Percentiles rank a stretch among this genome's conserved stretches.
Conservation (phyloP, 257 asterid species). For the Fraxinus quadrangulata region DNA sequence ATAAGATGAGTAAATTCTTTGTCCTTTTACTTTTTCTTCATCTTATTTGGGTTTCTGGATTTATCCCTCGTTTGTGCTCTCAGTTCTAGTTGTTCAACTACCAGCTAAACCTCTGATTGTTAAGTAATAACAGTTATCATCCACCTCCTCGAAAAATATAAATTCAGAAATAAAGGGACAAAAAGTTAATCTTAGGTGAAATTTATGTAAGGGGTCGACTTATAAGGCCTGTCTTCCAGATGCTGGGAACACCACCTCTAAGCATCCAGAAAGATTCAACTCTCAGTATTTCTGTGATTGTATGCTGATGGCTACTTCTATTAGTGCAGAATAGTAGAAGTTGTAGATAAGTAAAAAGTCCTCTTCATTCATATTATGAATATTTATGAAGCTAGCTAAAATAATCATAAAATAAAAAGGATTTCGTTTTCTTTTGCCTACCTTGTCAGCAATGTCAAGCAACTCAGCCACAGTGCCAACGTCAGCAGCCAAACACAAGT, state of each 20-base stretch:
- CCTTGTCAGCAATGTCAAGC: constrained; percentile 94
- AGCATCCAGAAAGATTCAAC: neutral
- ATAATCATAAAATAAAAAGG: neutral
- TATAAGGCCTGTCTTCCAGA: neutral
- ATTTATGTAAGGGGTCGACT: neutral
- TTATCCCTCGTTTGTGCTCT: neutral
- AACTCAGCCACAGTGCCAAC: constrained; percentile 89
- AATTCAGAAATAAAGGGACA: neutral
- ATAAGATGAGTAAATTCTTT: neutral
- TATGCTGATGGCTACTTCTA: neutral
- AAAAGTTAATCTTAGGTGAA: neutral
- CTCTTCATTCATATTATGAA: neutral
- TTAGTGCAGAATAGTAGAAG: neutral
- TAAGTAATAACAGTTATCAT: neutral
- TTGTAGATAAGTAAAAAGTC: neutral
- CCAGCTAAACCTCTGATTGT: neutral
- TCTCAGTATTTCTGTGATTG: neutral
- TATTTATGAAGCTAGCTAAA: neutral
- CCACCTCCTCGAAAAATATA: neutral
- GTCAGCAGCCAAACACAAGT: constrained; percentile 96
- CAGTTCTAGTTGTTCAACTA: neutral
- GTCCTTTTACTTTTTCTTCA: neutral
- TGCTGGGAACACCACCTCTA: neutral
- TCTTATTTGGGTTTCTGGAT: neutral
- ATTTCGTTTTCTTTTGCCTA: constrained; percentile 27